phyloP scores from a whole-genome alignment of 495 filamentous ascomycete genomes.

The Trichoderma reesei region DNA sequence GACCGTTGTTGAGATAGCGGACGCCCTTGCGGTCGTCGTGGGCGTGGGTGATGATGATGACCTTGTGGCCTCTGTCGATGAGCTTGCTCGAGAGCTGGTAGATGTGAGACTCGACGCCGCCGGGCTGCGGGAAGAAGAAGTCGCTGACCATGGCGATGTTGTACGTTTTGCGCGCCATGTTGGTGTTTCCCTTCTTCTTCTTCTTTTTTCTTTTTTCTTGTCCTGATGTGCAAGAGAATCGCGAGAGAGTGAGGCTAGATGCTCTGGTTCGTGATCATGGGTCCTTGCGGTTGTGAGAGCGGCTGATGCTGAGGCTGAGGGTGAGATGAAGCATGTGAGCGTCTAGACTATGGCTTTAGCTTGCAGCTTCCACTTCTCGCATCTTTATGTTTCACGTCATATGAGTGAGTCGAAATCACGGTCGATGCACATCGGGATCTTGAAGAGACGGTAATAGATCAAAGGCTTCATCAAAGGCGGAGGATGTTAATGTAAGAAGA shows the following conservation, averaged over 20 bases:
- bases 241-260: too few species aligned
- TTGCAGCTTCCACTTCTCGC: background rate
- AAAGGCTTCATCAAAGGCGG: background rate
- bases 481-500: background rate
- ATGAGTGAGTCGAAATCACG: background rate
- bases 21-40: conserved; percentile 85
- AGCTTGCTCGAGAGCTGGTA: conserved; percentile 95
- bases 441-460: background rate
- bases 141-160: conserved; percentile 87
- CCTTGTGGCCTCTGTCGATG: conserved; percentile 94
- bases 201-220: background rate
- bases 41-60: conserved; percentile 95
- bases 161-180: conserved; percentile 46
- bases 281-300: background rate
- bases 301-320: background rate
- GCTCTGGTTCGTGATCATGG: background rate
- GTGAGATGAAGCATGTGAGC: background rate
- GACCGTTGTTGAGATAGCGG: conserved; percentile 93
- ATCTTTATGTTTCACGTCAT: background rate
- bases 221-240: background rate
- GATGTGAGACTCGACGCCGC: conserved; percentile 94
- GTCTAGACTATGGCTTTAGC: background rate
- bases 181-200: conserved; percentile 9
- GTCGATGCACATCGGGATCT: background rate
- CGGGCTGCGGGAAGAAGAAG: conserved; percentile 97